Conservation (phyloP, 345 rosid genomes). For the Leavenworthia alabamica region DNA sequence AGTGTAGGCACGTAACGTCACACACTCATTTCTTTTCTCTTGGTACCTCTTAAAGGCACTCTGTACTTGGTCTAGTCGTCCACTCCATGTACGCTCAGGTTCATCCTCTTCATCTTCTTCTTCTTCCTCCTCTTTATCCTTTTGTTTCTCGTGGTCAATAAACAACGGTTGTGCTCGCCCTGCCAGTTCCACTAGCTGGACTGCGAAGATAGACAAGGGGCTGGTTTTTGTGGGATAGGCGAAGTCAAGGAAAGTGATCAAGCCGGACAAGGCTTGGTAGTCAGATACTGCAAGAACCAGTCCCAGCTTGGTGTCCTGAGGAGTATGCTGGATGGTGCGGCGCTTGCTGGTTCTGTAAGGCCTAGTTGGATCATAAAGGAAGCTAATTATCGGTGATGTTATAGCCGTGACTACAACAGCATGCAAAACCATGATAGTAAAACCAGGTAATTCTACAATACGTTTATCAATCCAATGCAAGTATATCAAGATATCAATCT, state of each 20-base stretch:
- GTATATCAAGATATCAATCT: slow-evolving; percentile 45
- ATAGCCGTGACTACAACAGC: slow-evolving; percentile 29
- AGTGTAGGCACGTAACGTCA: slow-evolving; percentile 38
- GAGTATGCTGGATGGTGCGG: slow-evolving; percentile 68
- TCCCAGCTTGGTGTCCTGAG: slow-evolving; percentile 35
- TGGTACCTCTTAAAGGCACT: slow-evolving; percentile 41
- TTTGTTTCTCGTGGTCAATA: slow-evolving; percentile 37
- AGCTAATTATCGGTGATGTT: slow-evolving; percentile 42
- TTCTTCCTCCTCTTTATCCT: background rate
- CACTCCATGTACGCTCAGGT: background rate
- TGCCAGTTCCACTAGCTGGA: slow-evolving; percentile 47
- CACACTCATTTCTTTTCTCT: slow-evolving; percentile 26
- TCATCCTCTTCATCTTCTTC: background rate
- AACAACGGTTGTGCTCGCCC: slow-evolving; percentile 55
- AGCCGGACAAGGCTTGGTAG: slow-evolving; percentile 33
- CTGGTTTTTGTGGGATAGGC: slow-evolving; percentile 40
- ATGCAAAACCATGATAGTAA: slow-evolving; percentile 40
- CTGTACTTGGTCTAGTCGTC: slow-evolving; percentile 29
- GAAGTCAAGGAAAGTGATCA: slow-evolving; percentile 50
- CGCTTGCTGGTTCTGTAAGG: slow-evolving; percentile 59
- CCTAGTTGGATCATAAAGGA: slow-evolving; percentile 61
- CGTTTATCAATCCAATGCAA: slow-evolving; percentile 62
- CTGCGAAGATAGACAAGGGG: slow-evolving; percentile 42
- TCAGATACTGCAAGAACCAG: slow-evolving; percentile 45
- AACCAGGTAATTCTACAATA: slow-evolving; percentile 28